phyloP scores from a whole-genome alignment of 2,329 filamentous ascomycete genomes.

The Uncinocarpus reesii region DNA sequence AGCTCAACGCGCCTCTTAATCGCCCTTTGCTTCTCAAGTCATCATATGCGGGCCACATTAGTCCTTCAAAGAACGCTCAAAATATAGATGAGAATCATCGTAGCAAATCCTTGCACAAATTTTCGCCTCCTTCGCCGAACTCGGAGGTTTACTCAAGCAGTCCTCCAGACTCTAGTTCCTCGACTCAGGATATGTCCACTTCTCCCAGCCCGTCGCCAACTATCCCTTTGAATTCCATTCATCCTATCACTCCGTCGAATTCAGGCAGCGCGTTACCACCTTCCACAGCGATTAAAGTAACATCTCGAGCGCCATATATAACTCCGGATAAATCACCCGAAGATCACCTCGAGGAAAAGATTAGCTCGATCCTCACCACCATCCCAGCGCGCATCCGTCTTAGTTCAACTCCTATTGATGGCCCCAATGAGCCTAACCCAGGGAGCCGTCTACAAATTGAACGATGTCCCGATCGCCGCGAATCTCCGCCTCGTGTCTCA shows the following conservation, averaged over 20 bases:
- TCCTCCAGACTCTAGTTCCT: not conserved
- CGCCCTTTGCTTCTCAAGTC: not conserved
- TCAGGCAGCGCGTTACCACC: conserved; percentile 34
- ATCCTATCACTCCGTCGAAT: conserved; percentile 16
- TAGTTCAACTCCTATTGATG: conserved; percentile 36
- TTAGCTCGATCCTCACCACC: conserved; percentile 64
- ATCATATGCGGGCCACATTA: not conserved
- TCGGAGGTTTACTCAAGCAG: conserved; percentile 1
- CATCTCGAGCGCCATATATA: conserved; percentile 21
- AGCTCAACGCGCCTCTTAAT: not conserved
- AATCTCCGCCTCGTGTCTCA: conserved; percentile 27
- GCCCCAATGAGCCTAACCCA: conserved; percentile 8
- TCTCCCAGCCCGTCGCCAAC: not conserved
- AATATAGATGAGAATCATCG: not conserved
- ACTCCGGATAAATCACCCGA: conserved; percentile 36
- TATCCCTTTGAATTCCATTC: not conserved
- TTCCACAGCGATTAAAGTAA: not conserved
- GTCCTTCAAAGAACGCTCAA: not conserved
- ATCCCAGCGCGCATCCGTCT: conserved; percentile 74
- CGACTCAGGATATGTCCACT: not conserved
- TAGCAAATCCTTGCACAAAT: not conserved
- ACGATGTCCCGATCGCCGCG: conserved; percentile 27
- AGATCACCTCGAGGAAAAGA: conserved; percentile 67
- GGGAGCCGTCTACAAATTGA: not conserved
- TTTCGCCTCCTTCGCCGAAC: not conserved